Conservation (phyloP, 371 early-diverging fungal species). For the Gilbertella persicaria region DNA sequence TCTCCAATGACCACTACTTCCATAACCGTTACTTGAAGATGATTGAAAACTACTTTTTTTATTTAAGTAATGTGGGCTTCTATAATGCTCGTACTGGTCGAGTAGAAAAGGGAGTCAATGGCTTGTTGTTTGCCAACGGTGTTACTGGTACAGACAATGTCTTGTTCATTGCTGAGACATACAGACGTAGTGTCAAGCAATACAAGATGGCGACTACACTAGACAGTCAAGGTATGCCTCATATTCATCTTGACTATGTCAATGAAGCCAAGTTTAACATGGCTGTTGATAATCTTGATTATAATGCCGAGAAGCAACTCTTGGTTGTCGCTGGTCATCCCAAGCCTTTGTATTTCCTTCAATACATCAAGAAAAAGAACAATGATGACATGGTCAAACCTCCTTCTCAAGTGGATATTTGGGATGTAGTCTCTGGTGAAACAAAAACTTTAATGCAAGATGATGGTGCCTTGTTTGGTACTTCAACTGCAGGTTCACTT, state of each 20-base stretch:
- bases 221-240: constrained; percentile 3
- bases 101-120: constrained; percentile 24
- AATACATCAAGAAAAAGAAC: constrained; percentile 9
- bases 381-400: constrained; percentile 7
- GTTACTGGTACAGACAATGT: constrained; percentile 30
- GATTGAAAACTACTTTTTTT: constrained; percentile 32
- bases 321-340: constrained; percentile 40
- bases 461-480: constrained; percentile 33
- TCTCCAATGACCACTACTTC: constrained; percentile 38
- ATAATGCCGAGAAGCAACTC: constrained; percentile 15
- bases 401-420: constrained; percentile 33
- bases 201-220: constrained; percentile 19
- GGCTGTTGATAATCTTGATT: constrained; percentile 40
- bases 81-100: constrained; percentile 34
- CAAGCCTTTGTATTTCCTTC: constrained; percentile 19
- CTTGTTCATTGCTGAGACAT: constrained; percentile 37
- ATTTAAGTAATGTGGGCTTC: constrained; percentile 26
- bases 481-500: constrained; percentile 29
- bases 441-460: constrained; percentile 31
- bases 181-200: constrained; percentile 17
- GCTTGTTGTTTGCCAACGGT: constrained; percentile 43
- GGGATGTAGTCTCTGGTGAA: constrained; percentile 22
- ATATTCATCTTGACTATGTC: constrained; percentile 16
- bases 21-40: constrained; percentile 14
- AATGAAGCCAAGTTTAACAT: constrained; percentile 20